These are phyloP conservation scores for Eutreptiella sp. DNA, from an alignment of 208 protist genomes.

Conservation along the genomic window DNA sequence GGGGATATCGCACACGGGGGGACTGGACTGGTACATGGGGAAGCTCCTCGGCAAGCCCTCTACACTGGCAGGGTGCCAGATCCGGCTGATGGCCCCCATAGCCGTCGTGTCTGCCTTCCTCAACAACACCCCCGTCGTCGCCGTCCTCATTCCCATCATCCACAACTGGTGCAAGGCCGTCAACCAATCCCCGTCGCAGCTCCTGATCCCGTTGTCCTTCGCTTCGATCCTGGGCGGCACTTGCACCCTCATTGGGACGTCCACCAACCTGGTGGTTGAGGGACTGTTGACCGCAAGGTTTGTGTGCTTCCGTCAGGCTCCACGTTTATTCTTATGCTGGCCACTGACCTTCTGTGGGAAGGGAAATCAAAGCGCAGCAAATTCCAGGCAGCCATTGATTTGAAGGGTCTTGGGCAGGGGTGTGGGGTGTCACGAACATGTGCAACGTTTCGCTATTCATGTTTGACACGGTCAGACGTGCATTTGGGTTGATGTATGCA, in stretches of 20 bases:
- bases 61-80: not conserved
- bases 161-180: constrained; percentile 5
- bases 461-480: too few relatives aligned
- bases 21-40: not conserved
- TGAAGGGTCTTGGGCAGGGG: too few relatives aligned
- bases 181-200: constrained; percentile 1
- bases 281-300: too few relatives aligned
- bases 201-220: constrained; percentile 34
- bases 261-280: constrained; percentile 26
- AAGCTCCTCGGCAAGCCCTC: not conserved
- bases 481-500: too few relatives aligned
- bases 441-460: too few relatives aligned
- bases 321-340: too few relatives aligned
- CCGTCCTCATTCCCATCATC: constrained; percentile 22
- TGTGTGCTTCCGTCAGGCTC: too few relatives aligned
- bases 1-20: not conserved
- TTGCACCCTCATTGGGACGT: constrained; percentile 35
- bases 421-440: too few relatives aligned
- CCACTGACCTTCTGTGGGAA: too few relatives aligned
- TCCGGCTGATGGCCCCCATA: not conserved
- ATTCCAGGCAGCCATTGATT: too few relatives aligned
- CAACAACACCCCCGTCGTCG: constrained; percentile 40
- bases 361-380: too few relatives aligned
- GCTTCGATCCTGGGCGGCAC: constrained; percentile 28
- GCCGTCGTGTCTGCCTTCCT: constrained; percentile 21